Evolutionary conservation across 116 monocot genomes (phyloP).

Genomic region (Dioscorea cayenensis): DNA sequence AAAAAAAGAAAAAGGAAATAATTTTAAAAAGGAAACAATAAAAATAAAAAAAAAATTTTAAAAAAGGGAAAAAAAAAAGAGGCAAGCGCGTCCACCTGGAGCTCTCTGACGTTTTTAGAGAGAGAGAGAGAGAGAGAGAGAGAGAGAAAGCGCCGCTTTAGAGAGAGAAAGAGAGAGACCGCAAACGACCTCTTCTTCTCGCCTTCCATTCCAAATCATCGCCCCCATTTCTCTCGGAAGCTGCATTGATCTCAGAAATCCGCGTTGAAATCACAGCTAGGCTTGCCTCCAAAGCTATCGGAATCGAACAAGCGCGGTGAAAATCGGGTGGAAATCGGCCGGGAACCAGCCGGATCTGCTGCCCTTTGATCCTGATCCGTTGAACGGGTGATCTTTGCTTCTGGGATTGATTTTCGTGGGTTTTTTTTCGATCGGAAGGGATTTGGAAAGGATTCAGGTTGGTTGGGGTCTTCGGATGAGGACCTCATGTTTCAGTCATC

Average conservation of each 20-base stretch:
- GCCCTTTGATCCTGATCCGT: background rate
- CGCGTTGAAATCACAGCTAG: no score
- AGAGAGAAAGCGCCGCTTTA: background rate
- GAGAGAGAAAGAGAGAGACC: background rate
- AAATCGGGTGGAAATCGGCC: background rate
- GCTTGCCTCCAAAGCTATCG: no score
- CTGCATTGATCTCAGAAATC: no score
- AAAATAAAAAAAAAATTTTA: background rate
- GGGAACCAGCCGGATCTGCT: background rate
- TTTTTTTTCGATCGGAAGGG: background rate
- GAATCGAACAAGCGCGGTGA: background rate
- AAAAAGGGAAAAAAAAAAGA: background rate
- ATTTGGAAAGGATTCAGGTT: background rate
- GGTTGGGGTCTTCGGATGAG: conserved; percentile 7
- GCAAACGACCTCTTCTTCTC: background rate
- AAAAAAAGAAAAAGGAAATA: background rate
- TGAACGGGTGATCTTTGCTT: background rate
- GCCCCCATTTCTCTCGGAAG: no score
- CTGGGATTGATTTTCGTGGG: background rate
- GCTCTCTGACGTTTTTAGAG: conserved; percentile 1
- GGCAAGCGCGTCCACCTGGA: conserved; percentile 7
- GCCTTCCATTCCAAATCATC: background rate
- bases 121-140: background rate
- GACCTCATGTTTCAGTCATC: conserved; percentile 34
- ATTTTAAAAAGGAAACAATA: background rate